Evolutionary conservation across 176 grass and related monocot genomes (phyloP).

Genomic region (Pharus latifolius): DNA sequence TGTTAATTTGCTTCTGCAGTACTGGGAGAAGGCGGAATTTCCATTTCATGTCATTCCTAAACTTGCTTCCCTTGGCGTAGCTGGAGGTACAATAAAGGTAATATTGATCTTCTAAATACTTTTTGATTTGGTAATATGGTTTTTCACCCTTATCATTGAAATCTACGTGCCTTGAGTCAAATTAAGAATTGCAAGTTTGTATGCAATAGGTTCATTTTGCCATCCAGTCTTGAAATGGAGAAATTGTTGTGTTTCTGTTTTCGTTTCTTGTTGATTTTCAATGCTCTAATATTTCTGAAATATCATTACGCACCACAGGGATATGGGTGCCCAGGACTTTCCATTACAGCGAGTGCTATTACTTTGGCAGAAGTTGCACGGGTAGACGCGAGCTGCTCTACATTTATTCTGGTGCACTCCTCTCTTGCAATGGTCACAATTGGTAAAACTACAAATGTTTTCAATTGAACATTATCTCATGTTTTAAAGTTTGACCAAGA

Average conservation of each 20-base stretch:
- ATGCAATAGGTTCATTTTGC: background rate
- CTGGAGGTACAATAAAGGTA: constrained; percentile 73
- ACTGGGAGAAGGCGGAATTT: constrained; percentile 79
- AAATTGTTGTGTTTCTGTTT: background rate
- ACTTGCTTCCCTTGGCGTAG: constrained; percentile 44
- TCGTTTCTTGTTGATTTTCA: background rate
- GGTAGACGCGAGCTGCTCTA: constrained; percentile 66
- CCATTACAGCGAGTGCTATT: constrained; percentile 56
- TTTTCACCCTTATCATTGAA: background rate
- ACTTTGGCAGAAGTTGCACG: constrained; percentile 56
- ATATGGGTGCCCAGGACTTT: constrained; percentile 59
- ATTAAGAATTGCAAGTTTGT: background rate
- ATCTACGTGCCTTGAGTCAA: background rate
- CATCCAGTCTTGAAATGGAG: background rate
- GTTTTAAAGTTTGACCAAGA: background rate
- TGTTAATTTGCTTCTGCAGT: constrained; percentile 25
- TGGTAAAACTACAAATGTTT: constrained; percentile 19
- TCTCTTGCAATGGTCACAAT: constrained; percentile 73
- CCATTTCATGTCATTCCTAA: constrained; percentile 61
- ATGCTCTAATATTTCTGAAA: background rate
- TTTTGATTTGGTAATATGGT: background rate
- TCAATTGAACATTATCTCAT: background rate
- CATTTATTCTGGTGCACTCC: constrained; percentile 75
- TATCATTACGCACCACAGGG: constrained; percentile 25
- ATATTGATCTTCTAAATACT: background rate